Percentiles rank a stretch among this genome's conserved stretches.
phyloP scores from a whole-genome alignment of 2,329 filamentous ascomycete species.

The Apiospora phragmitis region DNA sequence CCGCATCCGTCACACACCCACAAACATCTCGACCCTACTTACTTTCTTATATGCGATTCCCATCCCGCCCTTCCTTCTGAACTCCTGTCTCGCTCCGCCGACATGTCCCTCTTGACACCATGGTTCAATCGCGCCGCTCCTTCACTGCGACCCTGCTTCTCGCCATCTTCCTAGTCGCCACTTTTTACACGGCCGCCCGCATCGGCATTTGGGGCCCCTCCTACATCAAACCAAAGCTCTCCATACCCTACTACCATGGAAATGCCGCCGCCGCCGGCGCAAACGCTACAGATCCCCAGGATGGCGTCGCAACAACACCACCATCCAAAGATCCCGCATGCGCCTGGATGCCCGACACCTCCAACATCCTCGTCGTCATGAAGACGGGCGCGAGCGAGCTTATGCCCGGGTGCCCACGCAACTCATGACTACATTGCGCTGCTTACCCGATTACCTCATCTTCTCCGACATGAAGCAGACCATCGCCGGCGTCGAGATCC shows the following conservation, averaged over 20 bases:
- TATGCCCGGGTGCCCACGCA: slow-evolving; percentile 54
- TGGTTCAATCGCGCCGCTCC: slow-evolving; percentile 3
- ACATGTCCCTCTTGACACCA: background rate
- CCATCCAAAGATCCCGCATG: slow-evolving; percentile 20
- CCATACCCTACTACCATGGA: background rate
- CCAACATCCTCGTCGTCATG: slow-evolving; percentile 51
- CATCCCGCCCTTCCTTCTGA: background rate
- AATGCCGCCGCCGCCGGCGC: background rate
- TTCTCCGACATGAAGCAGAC: slow-evolving; percentile 58
- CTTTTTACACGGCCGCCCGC: background rate
- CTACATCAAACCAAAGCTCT: background rate
- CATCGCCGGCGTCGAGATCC: slow-evolving; percentile 44
- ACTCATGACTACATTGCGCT: slow-evolving; percentile 52
- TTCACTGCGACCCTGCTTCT: background rate
- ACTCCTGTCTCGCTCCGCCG: background rate
- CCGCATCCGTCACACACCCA: background rate
- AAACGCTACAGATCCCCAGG: background rate
- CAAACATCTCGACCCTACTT: background rate
- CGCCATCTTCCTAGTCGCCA: background rate
- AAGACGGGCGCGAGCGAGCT: slow-evolving; percentile 60
- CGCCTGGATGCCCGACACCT: slow-evolving; percentile 42
- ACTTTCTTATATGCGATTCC: background rate
- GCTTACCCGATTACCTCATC: slow-evolving; percentile 51
- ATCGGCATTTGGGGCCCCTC: background rate
- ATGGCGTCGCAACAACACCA: background rate